A percentile compares a stretch with the other conserved stretches of the same genome.
Conservation (phyloP, 768 basidiomycete genomes). For the Suillus cothurnatus region DNA sequence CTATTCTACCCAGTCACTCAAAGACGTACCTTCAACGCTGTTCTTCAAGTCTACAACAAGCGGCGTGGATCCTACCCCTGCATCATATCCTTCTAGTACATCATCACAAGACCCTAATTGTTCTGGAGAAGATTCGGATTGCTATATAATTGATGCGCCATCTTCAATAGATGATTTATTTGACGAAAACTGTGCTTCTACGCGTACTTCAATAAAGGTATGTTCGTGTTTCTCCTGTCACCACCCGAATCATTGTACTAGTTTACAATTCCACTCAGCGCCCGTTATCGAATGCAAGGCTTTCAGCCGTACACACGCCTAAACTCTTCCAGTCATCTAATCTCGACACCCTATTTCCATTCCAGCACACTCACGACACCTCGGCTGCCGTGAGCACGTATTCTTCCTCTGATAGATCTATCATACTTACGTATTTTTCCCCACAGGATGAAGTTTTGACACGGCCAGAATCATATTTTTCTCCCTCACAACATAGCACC, state of each 20-base stretch:
- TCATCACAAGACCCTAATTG: background rate
- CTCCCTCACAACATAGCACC: constrained; percentile 5
- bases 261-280: constrained; percentile 16
- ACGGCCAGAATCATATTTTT: background rate
- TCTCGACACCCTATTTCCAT: constrained; percentile 7
- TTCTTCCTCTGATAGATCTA: background rate
- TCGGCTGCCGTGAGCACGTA: constrained; percentile 18
- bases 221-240: background rate
- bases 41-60: background rate
- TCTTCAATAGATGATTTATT: background rate
- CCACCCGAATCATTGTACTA: constrained; percentile 11
- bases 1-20: background rate
- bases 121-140: background rate
- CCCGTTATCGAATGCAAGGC: constrained; percentile 4
- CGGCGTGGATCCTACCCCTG: background rate
- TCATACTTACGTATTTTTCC: constrained; percentile 3
- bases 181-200: constrained; percentile 14
- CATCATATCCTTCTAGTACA: constrained; percentile 5
- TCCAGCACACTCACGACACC: constrained; percentile 7
- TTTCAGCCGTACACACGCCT: constrained; percentile 9
- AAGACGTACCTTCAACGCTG: background rate
- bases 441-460: constrained; percentile 10
- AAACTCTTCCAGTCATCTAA: constrained; percentile 17
- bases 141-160: background rate
- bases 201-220: constrained; percentile 18